Base-by-base conservation (phyloP, 768 basidiomycete species). In the Leccinum sublutescens region DNA sequence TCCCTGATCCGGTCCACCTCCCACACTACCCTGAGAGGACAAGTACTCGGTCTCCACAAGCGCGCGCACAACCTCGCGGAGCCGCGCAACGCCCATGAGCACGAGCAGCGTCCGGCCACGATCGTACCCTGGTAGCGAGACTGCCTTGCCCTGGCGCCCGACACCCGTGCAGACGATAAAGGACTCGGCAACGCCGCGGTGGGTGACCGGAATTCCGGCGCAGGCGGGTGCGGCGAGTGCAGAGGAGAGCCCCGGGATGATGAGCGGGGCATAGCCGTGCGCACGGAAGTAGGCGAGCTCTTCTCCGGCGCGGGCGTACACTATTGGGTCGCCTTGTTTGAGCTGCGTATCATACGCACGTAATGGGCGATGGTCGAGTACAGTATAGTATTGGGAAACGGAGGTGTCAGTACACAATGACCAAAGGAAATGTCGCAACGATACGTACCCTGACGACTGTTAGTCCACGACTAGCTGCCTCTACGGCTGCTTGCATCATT, bases 291-390 rank as follows among this genome's bases (percentile, higher is more conserved):
- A 93, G 21, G 96, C 80, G 1, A 98, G 85, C 74, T 99, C 97
- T 70, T 98, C 96, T 31, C 95, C 95, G 0, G 89, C 89, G 23
- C 97, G 87, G 3, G 93, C 97, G 69, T 97, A 99, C 0, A 99
- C 85, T 15, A 89, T 87, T 11, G 97, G 97, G 71, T 99, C 97
- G 12, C 97, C 97, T 79, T 98, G 97, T 76, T 99, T 98, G 17
- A 99, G 80, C 91, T 93, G 52, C 21, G 48, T 47, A 2, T 3
- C 6, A n/a, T 47, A 27, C 3, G 8, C 38, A 40, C 17, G 38
- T 9, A 40, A 40, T 40, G 3, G 38, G 38, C 21, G 55, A n/a
- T 29, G 4, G 17, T 21, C 31, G n/a, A 15, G 34, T 27, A 23
- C n/a, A 25, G 15, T 36, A 38, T 38, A 43, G 55, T 1, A 59